Evolutionary conservation across 2,329 filamentous ascomycete genomes (phyloP), one percentile per base, ranked within the genome.

Genomic region (Alternaria panax): DNA sequence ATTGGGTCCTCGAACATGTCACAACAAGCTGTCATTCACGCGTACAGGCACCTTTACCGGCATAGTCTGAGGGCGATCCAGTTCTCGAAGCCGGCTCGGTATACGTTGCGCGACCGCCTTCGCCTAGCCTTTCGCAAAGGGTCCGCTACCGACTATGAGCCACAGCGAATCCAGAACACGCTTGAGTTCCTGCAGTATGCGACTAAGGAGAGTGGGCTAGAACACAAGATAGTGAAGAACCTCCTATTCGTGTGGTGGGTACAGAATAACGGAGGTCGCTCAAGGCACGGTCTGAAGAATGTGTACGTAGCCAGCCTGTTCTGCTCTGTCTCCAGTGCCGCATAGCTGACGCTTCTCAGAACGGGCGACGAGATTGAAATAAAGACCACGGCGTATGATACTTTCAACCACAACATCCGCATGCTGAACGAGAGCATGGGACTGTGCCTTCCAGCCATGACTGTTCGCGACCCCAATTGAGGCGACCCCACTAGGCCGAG

Each of bases 401-500:
- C 90, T 68, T 92, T 91, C 72, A 85, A 92, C 54, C 86, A 86
- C 79, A 92, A 89, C 7, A 74, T 93, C 47, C 83, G 82, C 18
- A 91, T 91, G 89, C 80, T 93, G 54, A 93, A 93, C 71, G 87
- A 89, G 73, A 88, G 84, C 7, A 88, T 93, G 88, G 85, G 86
- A 1, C 73, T 92, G 41, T 90, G 88, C 54, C 68, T 83, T 24
- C 76, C 73, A 34, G 62, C 70, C 14, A 70, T 69, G 70, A 77
- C 71, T 20, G 55, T 70, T 47, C 71, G 75, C 58, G 68, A 72
- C 34, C 69, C 71, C 11, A 64, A 54, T 54, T 73, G 63, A 65
- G 30, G 32, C 36, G 5, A 36, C 22, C 51, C 30, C 42, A 14
- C 46, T 32, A 30, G 22, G 27, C 30, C 42, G 48, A 59, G 48